Evolutionary conservation across 2,329 filamentous ascomycete species (phyloP).

Genomic region (Pseudocercospora pini-densiflorae): DNA sequence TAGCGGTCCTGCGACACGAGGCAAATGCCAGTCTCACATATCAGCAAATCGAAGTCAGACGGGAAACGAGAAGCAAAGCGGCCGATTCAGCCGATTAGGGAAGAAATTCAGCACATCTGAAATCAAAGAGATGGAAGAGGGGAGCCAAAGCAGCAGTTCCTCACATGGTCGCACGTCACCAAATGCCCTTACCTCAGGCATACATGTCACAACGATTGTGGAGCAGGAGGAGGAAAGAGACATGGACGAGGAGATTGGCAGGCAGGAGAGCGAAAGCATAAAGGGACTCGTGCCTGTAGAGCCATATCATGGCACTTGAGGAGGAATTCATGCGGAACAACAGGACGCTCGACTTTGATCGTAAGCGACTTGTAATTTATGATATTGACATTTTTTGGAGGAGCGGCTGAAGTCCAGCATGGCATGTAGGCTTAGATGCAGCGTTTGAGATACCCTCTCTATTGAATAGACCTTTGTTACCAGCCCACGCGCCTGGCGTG

Average conservation of each 20-base stretch:
- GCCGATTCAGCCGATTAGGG: background rate
- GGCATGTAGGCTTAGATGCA: background rate
- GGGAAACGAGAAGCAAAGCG: slow-evolving; percentile 4
- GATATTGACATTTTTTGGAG: background rate
- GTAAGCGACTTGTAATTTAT: background rate
- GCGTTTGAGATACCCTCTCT: background rate
- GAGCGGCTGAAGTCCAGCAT: background rate
- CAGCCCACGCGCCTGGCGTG: no score
- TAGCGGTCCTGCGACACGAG: slow-evolving; percentile 13
- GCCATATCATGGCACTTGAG: slow-evolving; percentile 3
- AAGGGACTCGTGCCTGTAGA: slow-evolving; percentile 14
- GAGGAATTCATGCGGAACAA: background rate
- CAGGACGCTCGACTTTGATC: background rate
- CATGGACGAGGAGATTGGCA: slow-evolving; percentile 11
- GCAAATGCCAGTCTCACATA: slow-evolving; percentile 16
- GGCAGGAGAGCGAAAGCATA: slow-evolving; percentile 23
- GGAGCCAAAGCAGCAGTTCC: slow-evolving; percentile 10
- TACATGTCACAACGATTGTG: slow-evolving; percentile 27
- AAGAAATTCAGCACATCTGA: slow-evolving; percentile 11
- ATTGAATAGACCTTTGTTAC: no score
- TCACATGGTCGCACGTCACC: slow-evolving; percentile 8
- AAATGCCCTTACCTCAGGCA: slow-evolving; percentile 6
- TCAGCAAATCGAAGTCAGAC: slow-evolving; percentile 21
- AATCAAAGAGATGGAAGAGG: slow-evolving; percentile 18
- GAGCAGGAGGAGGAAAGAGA: slow-evolving; percentile 26